Evolutionary conservation across 352 stramenopile genomes (phyloP), one percentile per base, ranked within the genome.

Genomic region (Phytophthora brassicae): DNA sequence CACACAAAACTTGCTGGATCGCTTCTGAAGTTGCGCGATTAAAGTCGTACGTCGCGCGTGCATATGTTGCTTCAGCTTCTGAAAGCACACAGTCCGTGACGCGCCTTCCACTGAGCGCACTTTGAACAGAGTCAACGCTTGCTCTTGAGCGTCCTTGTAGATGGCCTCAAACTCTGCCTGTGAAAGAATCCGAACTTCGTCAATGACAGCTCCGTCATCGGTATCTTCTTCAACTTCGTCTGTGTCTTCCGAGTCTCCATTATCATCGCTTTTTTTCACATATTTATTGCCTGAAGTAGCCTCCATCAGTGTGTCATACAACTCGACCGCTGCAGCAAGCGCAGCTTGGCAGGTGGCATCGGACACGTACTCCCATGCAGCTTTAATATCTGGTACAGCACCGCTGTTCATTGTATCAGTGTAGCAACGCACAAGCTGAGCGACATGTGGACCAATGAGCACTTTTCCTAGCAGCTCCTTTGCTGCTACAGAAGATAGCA

Each of bases 281-380:
- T 51, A 38, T 17, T 66, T 74, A 13, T 62, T 71, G 33, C 62
- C 61, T 11, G 61, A 70, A 0, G 70, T 67, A 5, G 57, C 59
- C 3, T 61, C 62, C 61, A 94, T 89, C 17, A 66, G 26, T 2
- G 48, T 36, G 31, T 94, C 82, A 48, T 91, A 95, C 17, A 75
- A 49, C 17, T 81, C 73, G 16, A 84, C 72, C 2, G 86, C 80
- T 47, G 66, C 68, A 23, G 75, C 53, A 38, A 87, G 65, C 23
- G 84, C 84, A 8, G 74, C 70, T 50, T 90, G 79, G 23, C 82
- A 92, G 5, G 86, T 92, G 23, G 83, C 84, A 49, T 94, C 84
- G 4, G 79, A 84, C 13, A 94, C 86, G 33, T 93, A 94, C 56
- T 86, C 77, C 84, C 84, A 94, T 13, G 84, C 86, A 31, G 84